Evolutionary conservation across 805 yeast species (phyloP), one percentile per base, ranked within the genome.

Genomic region (Lipomyces kockii): DNA sequence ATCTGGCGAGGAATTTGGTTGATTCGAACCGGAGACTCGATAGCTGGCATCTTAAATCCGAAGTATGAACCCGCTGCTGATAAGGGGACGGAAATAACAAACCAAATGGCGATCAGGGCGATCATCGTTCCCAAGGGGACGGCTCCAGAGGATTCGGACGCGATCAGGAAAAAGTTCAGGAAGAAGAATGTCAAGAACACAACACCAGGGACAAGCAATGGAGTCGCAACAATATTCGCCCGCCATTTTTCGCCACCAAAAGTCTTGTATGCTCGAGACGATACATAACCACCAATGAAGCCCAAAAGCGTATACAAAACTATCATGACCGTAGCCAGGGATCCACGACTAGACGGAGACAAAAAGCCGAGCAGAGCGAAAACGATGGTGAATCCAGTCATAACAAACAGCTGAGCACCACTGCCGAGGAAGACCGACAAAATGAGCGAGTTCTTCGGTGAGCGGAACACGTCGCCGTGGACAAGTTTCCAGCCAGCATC

Each of bases 401-500:
- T 93, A 74, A 89, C 81, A 71, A 92, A 85, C 39, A 94, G 78
- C 79, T 95, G 99, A 37, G 84, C 79, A 68, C 99, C 99, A 62
- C 95, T 87, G 58, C 99, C 99, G 60, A 92, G 85, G 27, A 93
- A 78, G 8, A 92, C 87, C 1, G 97, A 89, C 67, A 92, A 83
- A 5, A 90, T 66, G 85, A 92, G 83, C 64, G 89, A 83, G 72
- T 85, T 81, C 61, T 82, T 77, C 55, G 98, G 98, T 8, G 93
- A 80, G 78, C 98, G 86, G 82, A 94, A 94, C 37, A 94, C 92
- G 78, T 94, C 98, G 69, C 98, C 98, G 74, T 93, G 96, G 52
- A 92, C 89, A 71, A 95, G 84, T 78, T 95, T 95, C 99, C 99
- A 95, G 52, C 99, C 99, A 76, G 92, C 85, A 78, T 95, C 98